Base-by-base conservation (phyloP, 2,329 filamentous ascomycete species). In the Cladophialophora exuberans region DNA sequence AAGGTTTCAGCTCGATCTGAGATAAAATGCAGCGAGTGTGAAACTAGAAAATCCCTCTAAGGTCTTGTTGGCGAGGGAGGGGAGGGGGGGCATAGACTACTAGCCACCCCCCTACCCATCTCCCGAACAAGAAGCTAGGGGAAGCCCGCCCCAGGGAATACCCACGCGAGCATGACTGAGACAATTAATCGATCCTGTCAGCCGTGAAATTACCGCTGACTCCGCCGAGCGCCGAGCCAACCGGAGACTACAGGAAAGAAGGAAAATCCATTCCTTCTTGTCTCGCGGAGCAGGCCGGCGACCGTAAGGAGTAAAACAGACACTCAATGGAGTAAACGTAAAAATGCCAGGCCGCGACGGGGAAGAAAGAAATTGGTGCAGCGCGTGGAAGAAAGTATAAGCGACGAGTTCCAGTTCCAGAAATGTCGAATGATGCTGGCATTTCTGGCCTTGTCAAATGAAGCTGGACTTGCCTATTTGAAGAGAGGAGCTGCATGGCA, bases 1-100 rank as follows among this genome's bases (percentile, higher is more conserved):
- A 60, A 69, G 72, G 36, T 77, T 78, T 58, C 75, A 77, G 59
- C 65, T 78, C 36, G 75, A 78, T 50, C 72, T 78, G 58, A 71
- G 73, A 65, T 77, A 68, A 70, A 39, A 28, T 30, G 39, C 48
- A 56, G 38, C n/a, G 22, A 51, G 31, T 35, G 25, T 28, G 25
- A 45, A 48, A 50, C 55, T 58, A 54, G 43, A 38, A 38, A 23
- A 42, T 42, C 39, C 38, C 39, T 20, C 49, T 54, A 58, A 51
- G 45, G 38, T 22, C 22, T 26, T 36, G 23, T 17, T 31, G 15
- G 23, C 30, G 22, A 31, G 41, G 36, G 42, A 42, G 44, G 42
- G 33, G 49, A 38, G 50, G 36, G 45, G 33, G 35, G 25, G 35
- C 35, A 35, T 49, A 23, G n/a, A 26, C 33, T 4, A n/a, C 6